phyloP scores from a whole-genome alignment of 768 basidiomycete species.

The Suillus hirtellus region DNA sequence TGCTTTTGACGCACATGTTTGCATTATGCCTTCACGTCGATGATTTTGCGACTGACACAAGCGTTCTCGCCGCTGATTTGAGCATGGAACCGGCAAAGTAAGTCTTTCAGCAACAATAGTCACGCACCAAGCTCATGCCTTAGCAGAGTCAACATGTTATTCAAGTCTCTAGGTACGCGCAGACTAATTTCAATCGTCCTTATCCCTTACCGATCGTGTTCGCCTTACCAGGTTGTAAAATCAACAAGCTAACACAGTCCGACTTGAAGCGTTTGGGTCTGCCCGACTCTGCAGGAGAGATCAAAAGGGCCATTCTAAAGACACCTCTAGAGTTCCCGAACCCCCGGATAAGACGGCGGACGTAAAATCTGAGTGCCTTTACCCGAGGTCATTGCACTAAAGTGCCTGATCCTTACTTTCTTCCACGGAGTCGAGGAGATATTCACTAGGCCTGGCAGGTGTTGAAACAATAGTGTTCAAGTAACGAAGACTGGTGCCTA shows the following conservation, averaged over 20 bases:
- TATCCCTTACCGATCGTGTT: constrained; percentile 6
- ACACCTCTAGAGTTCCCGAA: constrained; percentile 86
- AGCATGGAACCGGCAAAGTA: constrained; percentile 65
- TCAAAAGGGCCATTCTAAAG: constrained; percentile 71
- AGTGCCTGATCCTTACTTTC: background rate
- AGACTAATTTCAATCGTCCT: background rate
- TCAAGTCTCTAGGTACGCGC: constrained; percentile 67
- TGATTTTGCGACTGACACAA: constrained; percentile 70
- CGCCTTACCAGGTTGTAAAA: constrained; percentile 62
- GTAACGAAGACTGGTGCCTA: background rate
- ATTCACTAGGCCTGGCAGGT: background rate
- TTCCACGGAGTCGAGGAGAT: background rate
- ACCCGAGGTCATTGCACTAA: background rate
- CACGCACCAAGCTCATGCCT: constrained; percentile 8
- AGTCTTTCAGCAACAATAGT: constrained; percentile 28
- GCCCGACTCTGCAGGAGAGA: constrained; percentile 57
- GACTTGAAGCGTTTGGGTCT: constrained; percentile 75
- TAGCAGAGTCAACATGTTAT: constrained; percentile 62
- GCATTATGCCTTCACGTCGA: constrained; percentile 80
- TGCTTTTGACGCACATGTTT: constrained; percentile 76
- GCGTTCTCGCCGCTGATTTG: constrained; percentile 71
- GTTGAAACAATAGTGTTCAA: no score
- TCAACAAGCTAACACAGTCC: constrained; percentile 52
- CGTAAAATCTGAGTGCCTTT: constrained; percentile 10
- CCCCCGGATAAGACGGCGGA: constrained; percentile 38